Evolutionary conservation across 495 filamentous ascomycete species (phyloP), one percentile per base, ranked within the genome.

Genomic region (Mycothermus thermophilus): DNA sequence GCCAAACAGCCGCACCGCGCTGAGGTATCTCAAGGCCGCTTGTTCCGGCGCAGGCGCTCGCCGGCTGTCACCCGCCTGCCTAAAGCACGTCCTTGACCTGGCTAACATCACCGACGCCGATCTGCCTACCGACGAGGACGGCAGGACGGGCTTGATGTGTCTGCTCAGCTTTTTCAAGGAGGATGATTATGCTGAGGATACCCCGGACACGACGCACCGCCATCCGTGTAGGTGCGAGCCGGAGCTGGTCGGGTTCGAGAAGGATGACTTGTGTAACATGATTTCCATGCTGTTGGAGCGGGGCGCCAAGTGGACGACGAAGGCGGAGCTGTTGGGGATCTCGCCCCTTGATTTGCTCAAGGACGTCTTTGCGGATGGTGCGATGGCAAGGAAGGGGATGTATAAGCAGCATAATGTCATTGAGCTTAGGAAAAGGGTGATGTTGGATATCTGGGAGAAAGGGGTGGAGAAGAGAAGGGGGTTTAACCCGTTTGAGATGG

Each of bases 401-500:
- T 35, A 27, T 16, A 27, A 20, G 23, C 32, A 27, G 23, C 32
- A 35, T n/a, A 35, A 27, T n/a, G 5, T 35, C 1, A 17, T 17
- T 3, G 21, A 25, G 23, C 18, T 35, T 8, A 10, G 32, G 9
- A 35, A 27, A 16, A 22, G 27, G 11, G 14, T 35, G 10, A n/a
- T 34, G 8, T 20, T 35, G 15, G 23, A 27, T 9, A 7, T 35
- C n/a, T 6, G 12, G 15, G 21, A 11, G 0, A n/a, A 17, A 11
- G 32, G 19, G 1, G 21, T 20, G 2, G 10, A 18, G 25, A 10
- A 7, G 4, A 6, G 3, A 16, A 3, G 10, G 10, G 24, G 14
- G 19, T 35, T 35, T 10, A 35, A 35, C 15, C 32, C 32, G 19
- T 35, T 35, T 23, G 23, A 35, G 23, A 26, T 34, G 22, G 32